A percentile compares a stretch with the other conserved stretches of the same genome.
These are phyloP conservation scores for Petasospora rhodanensis DNA, from an alignment of 1,139 yeast species.

Conservation along the genomic window DNA sequence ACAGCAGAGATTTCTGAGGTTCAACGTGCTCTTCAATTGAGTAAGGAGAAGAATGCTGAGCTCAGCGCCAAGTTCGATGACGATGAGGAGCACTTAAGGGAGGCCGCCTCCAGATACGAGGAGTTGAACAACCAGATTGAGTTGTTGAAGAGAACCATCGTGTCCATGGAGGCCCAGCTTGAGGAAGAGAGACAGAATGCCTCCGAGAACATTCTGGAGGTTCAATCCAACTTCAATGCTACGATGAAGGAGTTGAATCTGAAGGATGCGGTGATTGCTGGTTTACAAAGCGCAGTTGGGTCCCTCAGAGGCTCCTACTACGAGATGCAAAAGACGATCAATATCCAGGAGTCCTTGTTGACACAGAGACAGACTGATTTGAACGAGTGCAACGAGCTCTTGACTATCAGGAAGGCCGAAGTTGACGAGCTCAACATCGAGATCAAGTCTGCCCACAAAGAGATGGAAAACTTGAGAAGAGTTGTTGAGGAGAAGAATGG, in stretches of 20 bases:
- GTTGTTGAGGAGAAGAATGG: slow-evolving; percentile 11
- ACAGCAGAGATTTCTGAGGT: slow-evolving; percentile 1
- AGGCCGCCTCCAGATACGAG: slow-evolving; percentile 2
- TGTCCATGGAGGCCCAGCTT: slow-evolving; percentile 1
- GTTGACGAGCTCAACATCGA: slow-evolving; percentile 23
- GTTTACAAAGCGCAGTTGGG: slow-evolving; percentile 15
- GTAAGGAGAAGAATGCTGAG: slow-evolving; percentile 1
- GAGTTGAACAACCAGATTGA: slow-evolving; percentile 3
- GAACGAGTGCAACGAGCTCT: slow-evolving; percentile 17
- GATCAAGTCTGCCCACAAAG: slow-evolving; percentile 15
- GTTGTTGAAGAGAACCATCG: not conserved
- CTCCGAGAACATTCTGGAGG: not conserved
- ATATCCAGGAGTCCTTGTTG: not conserved
- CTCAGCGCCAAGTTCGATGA: slow-evolving; percentile 2
- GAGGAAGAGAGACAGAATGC: slow-evolving; percentile 2
- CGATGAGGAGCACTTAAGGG: slow-evolving; percentile 6
- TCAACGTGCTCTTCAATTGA: slow-evolving; percentile 4
- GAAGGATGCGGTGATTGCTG: slow-evolving; percentile 12
- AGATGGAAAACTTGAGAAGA: slow-evolving; percentile 8
- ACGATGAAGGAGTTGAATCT: slow-evolving; percentile 8
- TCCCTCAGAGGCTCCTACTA: slow-evolving; percentile 9
- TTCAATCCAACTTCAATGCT: not conserved
- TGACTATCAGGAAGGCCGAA: slow-evolving; percentile 23
- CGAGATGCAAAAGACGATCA: not conserved
- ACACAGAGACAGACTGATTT: slow-evolving; percentile 1